These are phyloP conservation scores for Geoglossum glabrum DNA, from an alignment of 495 filamentous ascomycete genomes.

Conservation along the genomic window DNA sequence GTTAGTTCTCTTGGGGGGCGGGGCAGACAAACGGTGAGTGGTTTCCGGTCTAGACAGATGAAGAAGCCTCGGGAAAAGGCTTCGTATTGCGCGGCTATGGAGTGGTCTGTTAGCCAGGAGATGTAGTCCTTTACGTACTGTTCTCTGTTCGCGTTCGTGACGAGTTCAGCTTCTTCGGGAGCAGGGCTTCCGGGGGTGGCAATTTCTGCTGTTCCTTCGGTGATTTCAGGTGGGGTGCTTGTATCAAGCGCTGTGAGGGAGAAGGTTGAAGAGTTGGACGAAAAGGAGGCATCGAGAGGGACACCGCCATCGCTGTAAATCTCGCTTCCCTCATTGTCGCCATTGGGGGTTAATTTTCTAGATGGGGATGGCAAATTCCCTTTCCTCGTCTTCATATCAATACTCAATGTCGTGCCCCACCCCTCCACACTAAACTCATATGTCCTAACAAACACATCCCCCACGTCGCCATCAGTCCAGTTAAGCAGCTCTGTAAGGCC, in stretches of 20 bases:
- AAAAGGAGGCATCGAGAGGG: neutral
- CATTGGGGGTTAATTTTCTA: neutral
- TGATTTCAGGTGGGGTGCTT: neutral
- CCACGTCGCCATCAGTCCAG: slow-evolving; percentile 65
- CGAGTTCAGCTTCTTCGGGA: slow-evolving; percentile 31
- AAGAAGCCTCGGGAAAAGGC: slow-evolving; percentile 73
- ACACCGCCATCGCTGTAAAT: neutral
- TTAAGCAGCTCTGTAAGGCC: slow-evolving; percentile 48
- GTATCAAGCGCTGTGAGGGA: neutral
- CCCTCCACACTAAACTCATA: slow-evolving; percentile 70
- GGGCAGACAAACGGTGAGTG: slow-evolving; percentile 23
- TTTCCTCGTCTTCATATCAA: slow-evolving; percentile 31
- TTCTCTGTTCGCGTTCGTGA: slow-evolving; percentile 59
- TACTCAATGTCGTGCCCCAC: slow-evolving; percentile 33
- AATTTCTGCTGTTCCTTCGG: slow-evolving; percentile 1
- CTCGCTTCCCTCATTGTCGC: neutral
- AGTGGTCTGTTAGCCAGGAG: slow-evolving; percentile 59
- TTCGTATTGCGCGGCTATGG: slow-evolving; percentile 53
- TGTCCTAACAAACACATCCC: slow-evolving; percentile 56
- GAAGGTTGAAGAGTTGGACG: neutral
- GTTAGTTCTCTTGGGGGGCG: neutral
- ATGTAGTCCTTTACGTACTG: slow-evolving; percentile 79
- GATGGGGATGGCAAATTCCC: neutral
- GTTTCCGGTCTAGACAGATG: slow-evolving; percentile 46
- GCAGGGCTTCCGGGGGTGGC: neutral